Base-by-base conservation (phyloP, 2,329 filamentous ascomycete species). In the Sarocladium oryzae region DNA sequence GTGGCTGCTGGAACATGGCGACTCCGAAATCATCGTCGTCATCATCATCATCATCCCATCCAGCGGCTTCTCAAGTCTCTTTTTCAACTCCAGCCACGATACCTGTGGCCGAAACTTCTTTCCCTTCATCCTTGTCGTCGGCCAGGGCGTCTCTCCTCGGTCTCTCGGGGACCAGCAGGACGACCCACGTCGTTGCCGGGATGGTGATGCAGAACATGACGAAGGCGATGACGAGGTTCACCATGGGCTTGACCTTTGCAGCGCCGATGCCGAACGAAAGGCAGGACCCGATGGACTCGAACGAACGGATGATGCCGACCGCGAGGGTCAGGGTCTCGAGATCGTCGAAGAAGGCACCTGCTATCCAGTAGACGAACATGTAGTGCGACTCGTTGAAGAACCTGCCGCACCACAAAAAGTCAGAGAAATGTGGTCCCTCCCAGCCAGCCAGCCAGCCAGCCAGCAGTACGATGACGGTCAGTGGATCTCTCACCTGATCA, bases 371-470 rank as follows among this genome's bases (percentile, higher is more conserved):
- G 8, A 40, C 37, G 37, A 40, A 40, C 37, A 40, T 40, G 37
- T 40, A 2, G 38, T 77, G 69, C 0, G 70, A 72, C 55, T 78
- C 75, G 52, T 77, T 76, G 61, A 77, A 69, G 57, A 77, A 75
- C 9, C 61, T 66, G 16, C 8, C 9, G 35, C 35, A 37, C 35
- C n/a, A n/a, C n/a, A n/a, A 15, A 7, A 32, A 32, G 28, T 32
- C 28, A 32, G 28, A 5, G 13, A 0, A 6, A 1, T 16, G 3
- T 7, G 33, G 52, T 58, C 5, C 59, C 51, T 0, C 8, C 13
- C 20, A 52, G n/a, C n/a, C n/a, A n/a, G n/a, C n/a, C n/a, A n/a
- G n/a, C n/a, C n/a, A n/a, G n/a, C n/a, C n/a, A n/a, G n/a, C n/a
- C n/a, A n/a, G n/a, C n/a, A n/a, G n/a, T n/a, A n/a, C n/a, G n/a